Evolutionary conservation across 2,329 filamentous ascomycete genomes (phyloP).

Genomic region (Cladophialophora psammophila): DNA sequence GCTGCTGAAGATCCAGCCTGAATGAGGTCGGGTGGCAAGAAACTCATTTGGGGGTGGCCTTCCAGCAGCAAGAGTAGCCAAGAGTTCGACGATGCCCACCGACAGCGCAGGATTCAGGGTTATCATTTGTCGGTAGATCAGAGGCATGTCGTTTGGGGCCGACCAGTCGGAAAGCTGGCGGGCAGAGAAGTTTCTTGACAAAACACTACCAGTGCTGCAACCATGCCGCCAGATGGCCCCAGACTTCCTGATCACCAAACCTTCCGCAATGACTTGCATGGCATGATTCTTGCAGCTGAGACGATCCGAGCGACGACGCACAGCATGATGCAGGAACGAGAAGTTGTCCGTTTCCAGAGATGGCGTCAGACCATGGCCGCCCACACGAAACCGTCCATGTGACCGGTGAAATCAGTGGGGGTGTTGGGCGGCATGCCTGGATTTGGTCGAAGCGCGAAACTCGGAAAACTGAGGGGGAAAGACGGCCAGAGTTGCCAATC

Average conservation of each 20-base stretch:
- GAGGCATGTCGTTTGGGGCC: slow-evolving; percentile 20
- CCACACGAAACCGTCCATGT: slow-evolving; percentile 22
- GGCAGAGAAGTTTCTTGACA: background rate
- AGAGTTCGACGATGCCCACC: slow-evolving; percentile 41
- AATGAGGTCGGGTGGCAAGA: slow-evolving; percentile 15
- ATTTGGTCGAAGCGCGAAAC: slow-evolving; percentile 12
- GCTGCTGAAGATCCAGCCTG: slow-evolving; percentile 12
- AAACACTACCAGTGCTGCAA: slow-evolving; percentile 20
- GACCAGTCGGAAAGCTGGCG: slow-evolving; percentile 23
- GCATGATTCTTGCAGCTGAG: slow-evolving; percentile 23
- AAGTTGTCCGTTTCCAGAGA: slow-evolving; percentile 8
- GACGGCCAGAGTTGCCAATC: background rate
- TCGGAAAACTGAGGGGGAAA: background rate
- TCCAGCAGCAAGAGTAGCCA: slow-evolving; percentile 34
- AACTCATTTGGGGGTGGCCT: slow-evolving; percentile 7
- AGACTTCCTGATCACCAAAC: slow-evolving; percentile 15
- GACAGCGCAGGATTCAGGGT: background rate
- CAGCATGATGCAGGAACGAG: slow-evolving; percentile 32
- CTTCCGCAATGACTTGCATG: slow-evolving; percentile 31
- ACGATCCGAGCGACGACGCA: slow-evolving; percentile 31
- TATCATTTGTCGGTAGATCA: slow-evolving; percentile 27
- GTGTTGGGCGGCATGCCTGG: slow-evolving; percentile 15
- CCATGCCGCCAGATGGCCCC: slow-evolving; percentile 15
- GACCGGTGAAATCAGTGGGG: slow-evolving; percentile 27
- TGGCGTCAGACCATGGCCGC: slow-evolving; percentile 18